These are phyloP conservation scores for Akanthomyces lecanii DNA, from an alignment of 2,329 filamentous ascomycete species.

Conservation along the genomic window DNA sequence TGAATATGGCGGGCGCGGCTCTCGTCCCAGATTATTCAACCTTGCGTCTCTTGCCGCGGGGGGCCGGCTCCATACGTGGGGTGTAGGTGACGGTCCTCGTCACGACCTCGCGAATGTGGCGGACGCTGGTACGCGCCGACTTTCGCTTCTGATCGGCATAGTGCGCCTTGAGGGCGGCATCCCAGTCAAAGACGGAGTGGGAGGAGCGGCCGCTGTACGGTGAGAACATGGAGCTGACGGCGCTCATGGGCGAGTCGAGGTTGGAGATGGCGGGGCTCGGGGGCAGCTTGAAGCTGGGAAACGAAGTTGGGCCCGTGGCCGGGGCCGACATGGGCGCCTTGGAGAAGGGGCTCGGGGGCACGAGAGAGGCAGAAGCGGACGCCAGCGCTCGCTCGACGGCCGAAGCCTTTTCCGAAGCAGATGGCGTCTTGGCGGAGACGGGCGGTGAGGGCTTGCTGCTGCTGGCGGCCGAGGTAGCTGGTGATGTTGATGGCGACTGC, in stretches of 20 bases:
- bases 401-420: conserved; percentile 21
- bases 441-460: conserved; percentile 32
- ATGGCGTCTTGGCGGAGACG: conserved; percentile 29
- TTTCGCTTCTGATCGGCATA: conserved; percentile 58
- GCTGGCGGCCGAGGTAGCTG: conserved; percentile 37
- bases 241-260: conserved; percentile 66
- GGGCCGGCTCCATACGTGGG: conserved; percentile 78
- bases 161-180: conserved; percentile 62
- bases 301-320: conserved; percentile 55
- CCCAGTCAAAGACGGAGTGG: conserved; percentile 75
- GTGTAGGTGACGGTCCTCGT: conserved; percentile 94
- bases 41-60: conserved; percentile 89
- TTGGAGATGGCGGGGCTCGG: conserved; percentile 67
- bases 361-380: conserved; percentile 29
- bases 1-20: not conserved
- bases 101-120: conserved; percentile 80
- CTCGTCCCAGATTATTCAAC: conserved; percentile 35
- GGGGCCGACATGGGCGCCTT: conserved; percentile 55
- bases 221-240: conserved; percentile 54
- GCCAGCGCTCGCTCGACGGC: conserved; percentile 4
- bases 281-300: conserved; percentile 70
- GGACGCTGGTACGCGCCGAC: conserved; percentile 56
- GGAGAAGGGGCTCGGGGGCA: conserved; percentile 44
- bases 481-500: conserved; percentile 29
- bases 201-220: conserved; percentile 67